Evolutionary conservation across 176 grass and related monocot species (phyloP), one percentile per base, ranked within the genome.

Genomic region (Oryza brachyantha): DNA sequence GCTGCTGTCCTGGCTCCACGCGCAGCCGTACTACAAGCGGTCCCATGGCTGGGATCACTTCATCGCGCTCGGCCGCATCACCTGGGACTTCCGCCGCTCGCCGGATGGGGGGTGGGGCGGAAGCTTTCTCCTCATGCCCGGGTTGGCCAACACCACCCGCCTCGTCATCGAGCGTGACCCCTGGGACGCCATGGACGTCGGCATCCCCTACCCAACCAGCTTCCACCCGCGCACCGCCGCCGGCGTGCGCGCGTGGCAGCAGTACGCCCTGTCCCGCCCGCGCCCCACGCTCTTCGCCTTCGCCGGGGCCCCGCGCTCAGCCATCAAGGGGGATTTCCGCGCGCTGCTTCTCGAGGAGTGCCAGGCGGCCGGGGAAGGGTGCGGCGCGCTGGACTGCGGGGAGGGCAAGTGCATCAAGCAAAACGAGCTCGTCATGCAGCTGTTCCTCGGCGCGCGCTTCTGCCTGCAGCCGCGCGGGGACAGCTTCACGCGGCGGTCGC

Each of bases 391-490:
- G 54, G 89, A 97, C 90, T 97, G 94, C 83, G 85, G 72, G 11
- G 65, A 82, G 39, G 84, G 89, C 19, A 86, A 52, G 79, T 94
- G 94, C 79, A 81, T 86, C 71, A 91, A 84, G 81, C 76, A 88
- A 34, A 97, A 84, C 83, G 87, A 82, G 34, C 82, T 85, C 58
- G 88, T 90, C 50, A 57, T 94, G 81, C 29, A 82, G 61, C 81
- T 94, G 61, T 97, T 97, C 90, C 78, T 97, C 55, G 79, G 86
- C 60, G 87, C 91, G 14, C 32, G 70, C 28, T 97, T 92, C 87
- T 94, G 94, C 87, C 76, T 97, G 25, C 91, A 97, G 83, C 94
- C 94, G 12, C 87, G 86, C 31, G 94, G 94, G 58, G 94, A 97
- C 68, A 97, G 94, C 83, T 88, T 80, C 89, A 94, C 94, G 25